A percentile compares a stretch with the other conserved stretches of the same genome.
These are phyloP conservation scores for Davidsoniella eucalypti DNA, from an alignment of 2,329 filamentous ascomycete species.

Conservation along the genomic window DNA sequence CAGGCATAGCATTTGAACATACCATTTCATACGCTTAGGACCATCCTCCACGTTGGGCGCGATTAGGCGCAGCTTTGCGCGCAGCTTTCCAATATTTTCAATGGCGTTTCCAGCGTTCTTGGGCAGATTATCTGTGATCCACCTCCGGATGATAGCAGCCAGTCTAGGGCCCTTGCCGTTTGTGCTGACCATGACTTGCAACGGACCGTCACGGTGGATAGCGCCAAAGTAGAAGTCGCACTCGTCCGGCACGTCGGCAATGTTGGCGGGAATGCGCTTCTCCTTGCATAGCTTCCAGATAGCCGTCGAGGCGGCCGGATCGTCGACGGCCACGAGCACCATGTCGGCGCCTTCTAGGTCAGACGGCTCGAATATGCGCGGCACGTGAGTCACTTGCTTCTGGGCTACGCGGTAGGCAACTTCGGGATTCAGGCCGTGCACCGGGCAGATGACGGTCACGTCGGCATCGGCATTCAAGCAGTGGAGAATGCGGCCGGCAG, in stretches of 20 bases:
- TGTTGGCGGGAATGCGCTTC: slow-evolving; percentile 72
- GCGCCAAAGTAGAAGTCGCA: slow-evolving; percentile 99
- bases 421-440: slow-evolving; percentile 69
- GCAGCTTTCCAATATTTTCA: slow-evolving; percentile 62
- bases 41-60: slow-evolving; percentile 60
- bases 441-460: slow-evolving; percentile 72
- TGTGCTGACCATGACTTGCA: slow-evolving; percentile 98
- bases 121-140: slow-evolving; percentile 64
- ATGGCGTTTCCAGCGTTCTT: slow-evolving; percentile 72
- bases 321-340: slow-evolving; percentile 87
- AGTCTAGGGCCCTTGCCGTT: slow-evolving; percentile 91
- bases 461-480: slow-evolving; percentile 87
- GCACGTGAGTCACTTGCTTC: slow-evolving; percentile 60
- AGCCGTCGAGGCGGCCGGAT: slow-evolving; percentile 71
- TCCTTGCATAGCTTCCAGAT: slow-evolving; percentile 93
- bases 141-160: slow-evolving; percentile 68
- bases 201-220: slow-evolving; percentile 80
- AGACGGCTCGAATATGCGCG: slow-evolving; percentile 70
- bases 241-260: slow-evolving; percentile 89
- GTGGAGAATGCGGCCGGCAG: slow-evolving; percentile 83
- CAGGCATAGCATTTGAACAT: slow-evolving; percentile 17
- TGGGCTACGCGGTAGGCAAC: slow-evolving; percentile 66
- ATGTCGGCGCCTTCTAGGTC: slow-evolving; percentile 73
- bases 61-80: slow-evolving; percentile 60
- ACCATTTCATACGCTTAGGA: slow-evolving; percentile 83